Conservation (phyloP, 2,329 filamentous ascomycete genomes). For the Arthrobotrys sinensis region DNA sequence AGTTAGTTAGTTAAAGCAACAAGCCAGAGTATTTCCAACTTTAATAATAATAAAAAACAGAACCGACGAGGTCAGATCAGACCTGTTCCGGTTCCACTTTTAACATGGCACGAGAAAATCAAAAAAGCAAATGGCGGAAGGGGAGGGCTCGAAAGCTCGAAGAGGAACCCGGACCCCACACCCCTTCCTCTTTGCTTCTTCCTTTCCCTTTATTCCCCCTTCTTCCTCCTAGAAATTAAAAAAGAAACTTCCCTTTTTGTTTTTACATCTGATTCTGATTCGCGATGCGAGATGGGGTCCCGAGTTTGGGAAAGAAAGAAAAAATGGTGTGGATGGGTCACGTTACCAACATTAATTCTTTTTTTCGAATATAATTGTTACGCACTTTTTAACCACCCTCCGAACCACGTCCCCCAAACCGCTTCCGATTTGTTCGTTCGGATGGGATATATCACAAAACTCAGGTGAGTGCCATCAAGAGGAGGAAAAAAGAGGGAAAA, state of each 20-base stretch:
- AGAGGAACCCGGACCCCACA: slow-evolving; percentile 35
- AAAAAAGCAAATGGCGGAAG: slow-evolving; percentile 36
- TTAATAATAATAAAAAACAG: slow-evolving; percentile 22
- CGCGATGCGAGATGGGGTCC: slow-evolving; percentile 53
- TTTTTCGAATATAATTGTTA: slow-evolving; percentile 46
- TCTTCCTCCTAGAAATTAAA: slow-evolving; percentile 20
- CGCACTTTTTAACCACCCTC: slow-evolving; percentile 23
- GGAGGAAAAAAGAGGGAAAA: slow-evolving; percentile 15
- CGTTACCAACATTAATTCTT: slow-evolving; percentile 38
- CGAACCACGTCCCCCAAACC: slow-evolving; percentile 28
- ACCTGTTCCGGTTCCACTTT: slow-evolving; percentile 44
- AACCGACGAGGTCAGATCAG: slow-evolving; percentile 47
- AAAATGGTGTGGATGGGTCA: slow-evolving; percentile 50
- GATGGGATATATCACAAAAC: slow-evolving; percentile 24
- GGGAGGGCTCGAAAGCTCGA: slow-evolving; percentile 5
- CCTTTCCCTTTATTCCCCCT: slow-evolving; percentile 14
- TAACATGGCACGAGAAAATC: slow-evolving; percentile 24
- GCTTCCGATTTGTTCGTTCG: slow-evolving; percentile 54
- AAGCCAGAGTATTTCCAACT: slow-evolving; percentile 6
- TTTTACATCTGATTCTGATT: slow-evolving; percentile 58
- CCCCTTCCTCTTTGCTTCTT: slow-evolving; percentile 21
- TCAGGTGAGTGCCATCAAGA: slow-evolving; percentile 27
- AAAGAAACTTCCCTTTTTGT: slow-evolving; percentile 9
- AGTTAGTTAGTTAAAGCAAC: slow-evolving; percentile 2
- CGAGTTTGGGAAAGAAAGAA: slow-evolving; percentile 6